Evolutionary conservation across 768 basidiomycete species (phyloP), one percentile per base, ranked within the genome.

Genomic region (Ephemerocybe angulata): DNA sequence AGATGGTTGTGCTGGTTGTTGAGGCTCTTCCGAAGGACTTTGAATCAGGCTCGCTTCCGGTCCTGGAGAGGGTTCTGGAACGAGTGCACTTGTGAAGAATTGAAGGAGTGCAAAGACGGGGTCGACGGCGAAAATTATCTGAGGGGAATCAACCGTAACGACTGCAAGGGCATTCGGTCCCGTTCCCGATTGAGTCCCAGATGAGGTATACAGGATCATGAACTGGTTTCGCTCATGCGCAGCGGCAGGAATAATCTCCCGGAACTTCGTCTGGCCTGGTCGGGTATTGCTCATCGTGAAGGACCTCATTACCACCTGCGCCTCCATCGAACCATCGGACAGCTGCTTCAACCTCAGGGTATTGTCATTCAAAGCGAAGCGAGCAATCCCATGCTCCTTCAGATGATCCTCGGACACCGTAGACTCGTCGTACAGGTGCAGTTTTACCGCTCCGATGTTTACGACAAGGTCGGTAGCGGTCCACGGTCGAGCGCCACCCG

Each of bases 201-300:
- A 79, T 60, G 81, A 81, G 2, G 90, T 90, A 68, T 90, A 98
- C 29, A 97, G 80, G 17, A 97, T 66, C 91, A 96, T 97, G 65
- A 98, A 88, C 63, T 97, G 93, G 56, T 95, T 94, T 49, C 90
- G 77, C 56, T 87, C 82, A 62, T 97, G 93, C 54, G 86, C 82
- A 13, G 92, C 88, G 4, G 93, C 87, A 12, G 97, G 96, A 57
- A 99, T 90, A 54, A 99, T 94, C 68, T 98, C 95, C 38, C 94
- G 83, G 75, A 94, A 98, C 62, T 82, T 87, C 24, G 92, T 89
- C 44, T 76, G 76, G 6, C 92, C 91, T 0, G 90, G 82, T 50
- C 87, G 79, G 2, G 87, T 98, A 66, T 96, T 95, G 68, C 81
- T 85, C 78, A 98, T 87, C 1, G 93, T 93, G 64, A 98, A 87